Conservation (phyloP, 139 green algal species). For the Micractinium conductrix region DNA sequence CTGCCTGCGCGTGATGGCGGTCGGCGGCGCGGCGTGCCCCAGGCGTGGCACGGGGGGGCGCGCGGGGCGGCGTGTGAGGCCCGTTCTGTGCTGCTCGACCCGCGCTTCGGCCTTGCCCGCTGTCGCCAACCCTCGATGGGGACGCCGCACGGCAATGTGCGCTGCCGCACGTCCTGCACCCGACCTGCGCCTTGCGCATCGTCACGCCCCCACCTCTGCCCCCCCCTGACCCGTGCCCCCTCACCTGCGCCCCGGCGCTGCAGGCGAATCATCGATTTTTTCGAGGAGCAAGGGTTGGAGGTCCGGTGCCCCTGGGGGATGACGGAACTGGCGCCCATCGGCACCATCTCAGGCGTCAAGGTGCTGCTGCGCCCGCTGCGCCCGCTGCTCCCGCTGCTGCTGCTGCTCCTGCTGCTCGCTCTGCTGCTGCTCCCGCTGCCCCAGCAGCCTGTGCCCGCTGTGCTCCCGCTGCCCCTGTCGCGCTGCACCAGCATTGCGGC, state of each 20-base stretch:
- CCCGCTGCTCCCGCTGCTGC: no score
- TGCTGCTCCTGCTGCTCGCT: no score
- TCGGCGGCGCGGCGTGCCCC: conserved; percentile 75
- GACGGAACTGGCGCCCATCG: conserved; percentile 79
- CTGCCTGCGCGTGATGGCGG: conserved; percentile 53
- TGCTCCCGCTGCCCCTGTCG: neutral
- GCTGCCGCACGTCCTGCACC: no score
- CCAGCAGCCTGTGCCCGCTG: neutral
- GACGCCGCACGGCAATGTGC: no score
- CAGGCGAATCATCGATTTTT: conserved; percentile 43
- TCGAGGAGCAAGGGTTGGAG: conserved; percentile 56
- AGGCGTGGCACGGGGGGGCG: neutral
- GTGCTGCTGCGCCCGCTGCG: no score
- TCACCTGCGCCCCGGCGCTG: neutral
- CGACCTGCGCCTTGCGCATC: no score
- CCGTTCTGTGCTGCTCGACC: neutral
- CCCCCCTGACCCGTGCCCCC: no score
- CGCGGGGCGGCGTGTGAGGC: no score
- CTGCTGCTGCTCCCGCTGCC: neutral
- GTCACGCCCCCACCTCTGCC: no score
- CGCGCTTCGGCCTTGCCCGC: no score
- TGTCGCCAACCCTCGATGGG: no score
- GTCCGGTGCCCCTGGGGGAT: conserved; percentile 77
- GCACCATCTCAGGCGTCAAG: conserved; percentile 64
- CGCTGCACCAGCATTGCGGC: neutral